Percentiles rank a stretch among this genome's conserved stretches.
Conservation (phyloP, 371 early-diverging fungal genomes). For the Apophysomyces trapeziformis region DNA sequence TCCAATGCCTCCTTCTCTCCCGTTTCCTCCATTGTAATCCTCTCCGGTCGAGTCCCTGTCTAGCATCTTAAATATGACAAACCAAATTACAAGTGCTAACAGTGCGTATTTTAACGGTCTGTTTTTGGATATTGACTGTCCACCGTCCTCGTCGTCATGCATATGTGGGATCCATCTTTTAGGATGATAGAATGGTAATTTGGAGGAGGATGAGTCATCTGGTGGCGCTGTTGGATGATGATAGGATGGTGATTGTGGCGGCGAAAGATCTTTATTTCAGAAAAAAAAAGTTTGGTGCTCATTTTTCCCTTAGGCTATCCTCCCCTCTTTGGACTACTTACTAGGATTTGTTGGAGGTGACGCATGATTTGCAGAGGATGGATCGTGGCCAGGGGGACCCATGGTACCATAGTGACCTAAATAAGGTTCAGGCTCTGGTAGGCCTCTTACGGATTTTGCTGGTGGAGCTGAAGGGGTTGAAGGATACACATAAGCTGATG, state of each 20-base stretch:
- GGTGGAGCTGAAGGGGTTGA: not conserved
- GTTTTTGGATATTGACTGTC: not conserved
- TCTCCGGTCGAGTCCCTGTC: too few relatives aligned
- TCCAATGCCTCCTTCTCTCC: too few relatives aligned
- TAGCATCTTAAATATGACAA: not conserved
- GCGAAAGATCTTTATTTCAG: not conserved
- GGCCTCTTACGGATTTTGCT: not conserved
- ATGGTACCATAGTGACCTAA: not conserved
- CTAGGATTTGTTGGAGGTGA: not conserved
- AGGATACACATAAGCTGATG: not conserved
- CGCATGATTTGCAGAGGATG: not conserved
- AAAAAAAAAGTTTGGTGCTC: not conserved
- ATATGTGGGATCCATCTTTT: conserved; percentile 1
- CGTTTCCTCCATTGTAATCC: too few relatives aligned
- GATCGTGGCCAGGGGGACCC: not conserved
- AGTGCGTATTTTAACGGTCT: not conserved
- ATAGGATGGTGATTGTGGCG: not conserved
- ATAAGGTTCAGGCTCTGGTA: not conserved
- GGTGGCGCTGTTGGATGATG: not conserved
- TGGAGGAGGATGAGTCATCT: not conserved
- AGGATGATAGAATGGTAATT: not conserved
- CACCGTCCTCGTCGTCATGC: not conserved
- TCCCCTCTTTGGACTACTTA: not conserved
- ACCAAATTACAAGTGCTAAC: not conserved
- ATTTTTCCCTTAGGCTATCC: not conserved